Evolutionary conservation across 2,329 filamentous ascomycete genomes (phyloP).

Genomic region (Colletotrichum sansevieriae): DNA sequence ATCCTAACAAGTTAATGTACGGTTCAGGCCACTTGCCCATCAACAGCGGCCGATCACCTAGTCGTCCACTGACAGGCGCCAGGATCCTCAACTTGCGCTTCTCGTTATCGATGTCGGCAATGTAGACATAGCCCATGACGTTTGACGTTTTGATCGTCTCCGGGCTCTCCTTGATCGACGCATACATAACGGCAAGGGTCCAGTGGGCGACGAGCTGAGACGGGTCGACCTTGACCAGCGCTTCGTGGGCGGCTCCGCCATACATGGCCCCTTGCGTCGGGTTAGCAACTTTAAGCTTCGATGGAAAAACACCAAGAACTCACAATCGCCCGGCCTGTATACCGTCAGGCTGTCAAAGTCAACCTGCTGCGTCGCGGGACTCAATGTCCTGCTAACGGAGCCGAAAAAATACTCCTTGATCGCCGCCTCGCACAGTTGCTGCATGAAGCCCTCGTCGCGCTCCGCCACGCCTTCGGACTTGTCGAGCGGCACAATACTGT

Average conservation of each 20-base stretch:
- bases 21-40: slow-evolving; percentile 91
- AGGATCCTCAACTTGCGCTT: slow-evolving; percentile 85
- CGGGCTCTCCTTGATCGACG: slow-evolving; percentile 75
- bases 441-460: slow-evolving; percentile 80
- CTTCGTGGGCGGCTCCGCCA: slow-evolving; percentile 48
- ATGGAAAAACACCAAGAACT: slow-evolving; percentile 43
- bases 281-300: slow-evolving; percentile 5
- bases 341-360: slow-evolving; percentile 81
- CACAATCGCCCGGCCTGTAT: slow-evolving; percentile 76
- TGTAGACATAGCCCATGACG: slow-evolving; percentile 93
- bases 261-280: slow-evolving; percentile 47
- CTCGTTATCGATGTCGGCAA: slow-evolving; percentile 90
- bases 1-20: slow-evolving; percentile 80
- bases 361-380: slow-evolving; percentile 88
- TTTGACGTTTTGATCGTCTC: slow-evolving; percentile 83
- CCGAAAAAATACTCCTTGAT: slow-evolving; percentile 98
- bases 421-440: slow-evolving; percentile 77
- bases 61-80: slow-evolving; percentile 83
- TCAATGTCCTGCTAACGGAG: slow-evolving; percentile 79
- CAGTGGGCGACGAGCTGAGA: slow-evolving; percentile 81
- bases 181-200: slow-evolving; percentile 87
- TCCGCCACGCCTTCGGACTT: slow-evolving; percentile 89
- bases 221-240: slow-evolving; percentile 75
- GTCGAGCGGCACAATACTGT: slow-evolving; percentile 82
- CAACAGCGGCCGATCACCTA: slow-evolving; percentile 84